A percentile compares a stretch with the other conserved stretches of the same genome.
phyloP scores from a whole-genome alignment of 805 yeast genomes.

The Metschnikowia colocasiae region DNA sequence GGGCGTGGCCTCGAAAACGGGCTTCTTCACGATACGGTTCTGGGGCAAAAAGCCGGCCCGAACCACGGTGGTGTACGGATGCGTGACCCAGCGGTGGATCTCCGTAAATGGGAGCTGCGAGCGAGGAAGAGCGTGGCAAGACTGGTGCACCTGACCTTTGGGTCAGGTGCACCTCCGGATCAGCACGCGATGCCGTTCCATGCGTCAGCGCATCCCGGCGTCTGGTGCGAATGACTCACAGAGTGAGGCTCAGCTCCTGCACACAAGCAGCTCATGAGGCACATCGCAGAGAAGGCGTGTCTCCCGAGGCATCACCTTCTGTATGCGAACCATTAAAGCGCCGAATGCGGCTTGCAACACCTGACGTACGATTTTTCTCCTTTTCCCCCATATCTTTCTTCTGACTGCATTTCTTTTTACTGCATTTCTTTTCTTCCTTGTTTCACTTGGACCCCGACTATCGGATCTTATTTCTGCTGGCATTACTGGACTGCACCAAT shows the following conservation, averaged over 20 bases:
- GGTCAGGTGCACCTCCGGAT: not conserved
- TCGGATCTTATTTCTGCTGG: too few relatives aligned
- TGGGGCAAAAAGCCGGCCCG: too few relatives aligned
- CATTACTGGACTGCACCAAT: not conserved
- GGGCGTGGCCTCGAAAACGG: too few relatives aligned
- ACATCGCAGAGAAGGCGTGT: not conserved
- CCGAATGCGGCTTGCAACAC: constrained; percentile 2
- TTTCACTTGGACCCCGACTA: too few relatives aligned
- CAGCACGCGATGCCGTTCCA: not conserved
- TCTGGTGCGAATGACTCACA: constrained; percentile 5
- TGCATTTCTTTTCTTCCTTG: not conserved
- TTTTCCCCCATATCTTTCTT: not conserved
- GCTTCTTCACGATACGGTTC: too few relatives aligned
- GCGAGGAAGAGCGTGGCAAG: not conserved
- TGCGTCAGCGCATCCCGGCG: constrained; percentile 1
- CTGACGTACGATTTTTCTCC: not conserved
- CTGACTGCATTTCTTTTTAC: not conserved
- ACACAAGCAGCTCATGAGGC: not conserved
- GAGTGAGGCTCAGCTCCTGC: not conserved
- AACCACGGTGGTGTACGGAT: not conserved
- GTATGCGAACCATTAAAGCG: not conserved
- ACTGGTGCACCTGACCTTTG: not conserved
- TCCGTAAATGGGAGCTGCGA: not conserved
- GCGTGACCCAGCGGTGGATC: not conserved
- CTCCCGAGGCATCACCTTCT: constrained; percentile 3